Conservation (phyloP, 2,329 filamentous ascomycete species). For the Trichoderma hamatum region DNA sequence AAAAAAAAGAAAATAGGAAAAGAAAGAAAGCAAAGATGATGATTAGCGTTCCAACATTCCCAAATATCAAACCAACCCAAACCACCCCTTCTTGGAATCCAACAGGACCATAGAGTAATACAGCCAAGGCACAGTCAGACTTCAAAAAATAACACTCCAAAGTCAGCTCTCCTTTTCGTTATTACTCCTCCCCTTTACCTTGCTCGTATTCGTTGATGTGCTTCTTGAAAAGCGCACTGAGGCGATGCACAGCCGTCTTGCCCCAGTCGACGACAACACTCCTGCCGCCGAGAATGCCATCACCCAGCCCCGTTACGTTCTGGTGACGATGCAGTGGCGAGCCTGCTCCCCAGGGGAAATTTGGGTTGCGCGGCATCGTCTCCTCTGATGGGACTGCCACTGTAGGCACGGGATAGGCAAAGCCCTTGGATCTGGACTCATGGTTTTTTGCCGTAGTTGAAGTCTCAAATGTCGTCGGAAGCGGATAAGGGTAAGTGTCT, state of each 20-base stretch:
- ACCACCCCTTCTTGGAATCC: slow-evolving; percentile 3
- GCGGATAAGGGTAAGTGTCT: slow-evolving; percentile 17
- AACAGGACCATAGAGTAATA: slow-evolving; percentile 12
- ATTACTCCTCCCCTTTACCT: not conserved
- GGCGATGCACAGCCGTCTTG: slow-evolving; percentile 2
- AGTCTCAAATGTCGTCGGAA: slow-evolving; percentile 30
- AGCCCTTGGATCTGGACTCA: slow-evolving; percentile 11
- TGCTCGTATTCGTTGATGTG: not conserved
- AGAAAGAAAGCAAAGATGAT: not conserved
- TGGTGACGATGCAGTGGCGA: slow-evolving; percentile 43
- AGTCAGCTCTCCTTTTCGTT: not conserved
- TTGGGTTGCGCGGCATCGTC: slow-evolving; percentile 37
- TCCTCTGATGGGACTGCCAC: slow-evolving; percentile 26
- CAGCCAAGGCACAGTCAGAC: not conserved
- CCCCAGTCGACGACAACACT: slow-evolving; percentile 13
- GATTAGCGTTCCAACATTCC: slow-evolving; percentile 5
- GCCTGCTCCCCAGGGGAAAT: slow-evolving; percentile 44
- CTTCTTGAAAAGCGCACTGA: slow-evolving; percentile 16
- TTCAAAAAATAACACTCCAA: not conserved
- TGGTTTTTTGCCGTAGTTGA: slow-evolving; percentile 28
- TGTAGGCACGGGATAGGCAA: slow-evolving; percentile 31
- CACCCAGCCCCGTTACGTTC: slow-evolving; percentile 35
- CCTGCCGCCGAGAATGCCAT: slow-evolving; percentile 26
- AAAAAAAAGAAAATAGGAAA: slow-evolving; percentile 1
- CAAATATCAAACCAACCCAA: slow-evolving; percentile 11